Evolutionary conservation across 441 rosid species (phyloP).

Genomic region (Gossypium gossypioides): DNA sequence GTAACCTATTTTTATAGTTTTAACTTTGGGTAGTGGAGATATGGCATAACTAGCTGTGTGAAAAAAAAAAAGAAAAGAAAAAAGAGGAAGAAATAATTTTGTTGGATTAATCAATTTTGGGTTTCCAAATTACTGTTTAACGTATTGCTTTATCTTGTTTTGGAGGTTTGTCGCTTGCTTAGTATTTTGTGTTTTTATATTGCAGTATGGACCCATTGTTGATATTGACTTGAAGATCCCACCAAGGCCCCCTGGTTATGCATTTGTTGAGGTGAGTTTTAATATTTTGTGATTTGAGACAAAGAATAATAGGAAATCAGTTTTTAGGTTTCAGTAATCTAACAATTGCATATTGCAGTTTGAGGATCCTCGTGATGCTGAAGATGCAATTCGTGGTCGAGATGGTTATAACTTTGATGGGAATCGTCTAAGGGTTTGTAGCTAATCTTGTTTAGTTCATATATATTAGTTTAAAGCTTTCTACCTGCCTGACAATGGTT

Average conservation of each 20-base stretch:
- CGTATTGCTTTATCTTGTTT: neutral
- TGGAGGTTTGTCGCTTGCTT: neutral
- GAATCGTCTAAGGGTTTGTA: conserved; percentile 57
- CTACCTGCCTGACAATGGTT: neutral
- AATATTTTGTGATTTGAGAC: neutral
- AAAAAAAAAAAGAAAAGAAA: neutral
- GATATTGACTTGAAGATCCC: conserved; percentile 89
- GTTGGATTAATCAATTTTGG: neutral
- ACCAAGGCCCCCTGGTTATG: conserved; percentile 92
- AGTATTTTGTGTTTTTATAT: neutral
- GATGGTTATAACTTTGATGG: conserved; percentile 95
- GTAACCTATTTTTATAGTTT: neutral
- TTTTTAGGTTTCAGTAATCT: neutral
- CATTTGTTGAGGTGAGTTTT: conserved; percentile 73
- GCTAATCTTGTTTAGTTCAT: conserved; percentile 15
- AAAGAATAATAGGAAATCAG: neutral
- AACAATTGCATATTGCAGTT: conserved; percentile 37
- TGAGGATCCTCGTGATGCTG: conserved; percentile 87
- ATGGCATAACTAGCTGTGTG: neutral
- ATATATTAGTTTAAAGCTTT: neutral
- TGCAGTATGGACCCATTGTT: conserved; percentile 81
- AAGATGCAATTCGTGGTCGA: conserved; percentile 78
- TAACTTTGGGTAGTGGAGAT: neutral
- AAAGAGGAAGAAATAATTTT: neutral
- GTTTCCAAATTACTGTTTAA: neutral